Evolutionary conservation across 371 early-diverging fungal species (phyloP), one percentile per base, ranked within the genome.

Genomic region (Nosema muscidifuracis): DNA sequence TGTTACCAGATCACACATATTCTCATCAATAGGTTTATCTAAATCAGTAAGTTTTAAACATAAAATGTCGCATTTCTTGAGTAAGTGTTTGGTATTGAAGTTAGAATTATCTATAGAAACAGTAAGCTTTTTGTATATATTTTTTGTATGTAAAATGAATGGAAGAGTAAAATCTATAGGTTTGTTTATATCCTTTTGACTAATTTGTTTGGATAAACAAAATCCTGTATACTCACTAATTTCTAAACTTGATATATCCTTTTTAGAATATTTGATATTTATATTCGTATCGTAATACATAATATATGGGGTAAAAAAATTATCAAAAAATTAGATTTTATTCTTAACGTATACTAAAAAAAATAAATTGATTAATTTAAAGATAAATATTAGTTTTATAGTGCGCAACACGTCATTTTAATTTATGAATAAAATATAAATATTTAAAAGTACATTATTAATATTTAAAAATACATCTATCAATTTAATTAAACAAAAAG

Each of bases 241-340:
- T 44, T 64, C 65, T 28, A 71, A 28, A 16, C 12, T 16, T 20
- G 16, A 0, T n/a, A 69, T 24, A 26, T 69, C 70, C 1, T 67
- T 31, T 43, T 34, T 42, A 10, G 3, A 28, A 26, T 50, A 69
- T 3, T 69, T 51, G 15, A 12, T 15, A 16, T 36, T 61, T 16
- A 69, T 47, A 51, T 58, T 50, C 34, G 50, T 30, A 47, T 69
- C 70, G 33, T 61, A 69, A 36, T 42, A 69, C 70, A 69, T 69
- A n/a, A 12, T 4, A n/a, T 10, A 20, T 4, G 47, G 47, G 20
- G 12, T 4, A 3, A 12, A 12, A n/a, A n/a, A 20, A 10, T 12
- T 47, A n/a, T 47, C n/a, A n/a, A n/a, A n/a, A n/a, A n/a, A n/a
- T n/a, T n/a, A n/a, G n/a, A n/a, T n/a, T n/a, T n/a, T n/a, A n/a